A percentile compares a stretch with the other conserved stretches of the same genome.
phyloP scores from a whole-genome alignment of 2,329 filamentous ascomycete genomes.

The Daldinia sp. region DNA sequence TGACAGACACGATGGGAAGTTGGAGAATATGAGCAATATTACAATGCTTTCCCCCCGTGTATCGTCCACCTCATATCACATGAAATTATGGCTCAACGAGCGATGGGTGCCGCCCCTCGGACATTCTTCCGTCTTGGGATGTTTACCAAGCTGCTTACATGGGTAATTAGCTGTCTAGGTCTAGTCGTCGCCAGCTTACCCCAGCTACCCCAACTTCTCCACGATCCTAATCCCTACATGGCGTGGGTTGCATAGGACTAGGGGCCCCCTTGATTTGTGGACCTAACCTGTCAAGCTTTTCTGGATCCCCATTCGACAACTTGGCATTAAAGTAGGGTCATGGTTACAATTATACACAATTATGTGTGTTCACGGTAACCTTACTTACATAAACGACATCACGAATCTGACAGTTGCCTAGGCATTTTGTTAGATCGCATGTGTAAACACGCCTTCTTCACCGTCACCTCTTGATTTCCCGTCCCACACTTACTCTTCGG shows the following conservation, averaged over 20 bases:
- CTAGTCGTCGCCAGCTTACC: slow-evolving; percentile 24
- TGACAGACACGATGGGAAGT: slow-evolving; percentile 24
- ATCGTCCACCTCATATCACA: slow-evolving; percentile 24
- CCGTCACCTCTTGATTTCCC: neutral
- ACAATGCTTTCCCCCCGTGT: slow-evolving; percentile 10
- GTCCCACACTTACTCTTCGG: neutral
- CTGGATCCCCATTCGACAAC: slow-evolving; percentile 25
- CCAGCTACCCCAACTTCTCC: slow-evolving; percentile 38
- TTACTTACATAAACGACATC: slow-evolving; percentile 11
- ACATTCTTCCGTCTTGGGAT: slow-evolving; percentile 32
- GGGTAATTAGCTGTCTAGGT: slow-evolving; percentile 26
- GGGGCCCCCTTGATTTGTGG: slow-evolving; percentile 20
- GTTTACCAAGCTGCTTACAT: slow-evolving; percentile 25
- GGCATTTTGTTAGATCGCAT: neutral
- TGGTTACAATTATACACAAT: slow-evolving; percentile 13
- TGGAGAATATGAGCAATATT: slow-evolving; percentile 32
- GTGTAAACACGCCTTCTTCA: neutral
- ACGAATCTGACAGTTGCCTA: slow-evolving; percentile 5
- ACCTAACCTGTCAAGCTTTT: slow-evolving; percentile 26
- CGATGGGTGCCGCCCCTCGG: slow-evolving; percentile 20
- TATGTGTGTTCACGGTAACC: slow-evolving; percentile 12
- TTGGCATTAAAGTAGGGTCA: slow-evolving; percentile 14
- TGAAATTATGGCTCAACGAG: slow-evolving; percentile 16
- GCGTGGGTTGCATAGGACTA: slow-evolving; percentile 7
- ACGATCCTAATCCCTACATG: slow-evolving; percentile 19